Conservation (phyloP, 495 filamentous ascomycete genomes). For the Trichoderma gamsii region DNA sequence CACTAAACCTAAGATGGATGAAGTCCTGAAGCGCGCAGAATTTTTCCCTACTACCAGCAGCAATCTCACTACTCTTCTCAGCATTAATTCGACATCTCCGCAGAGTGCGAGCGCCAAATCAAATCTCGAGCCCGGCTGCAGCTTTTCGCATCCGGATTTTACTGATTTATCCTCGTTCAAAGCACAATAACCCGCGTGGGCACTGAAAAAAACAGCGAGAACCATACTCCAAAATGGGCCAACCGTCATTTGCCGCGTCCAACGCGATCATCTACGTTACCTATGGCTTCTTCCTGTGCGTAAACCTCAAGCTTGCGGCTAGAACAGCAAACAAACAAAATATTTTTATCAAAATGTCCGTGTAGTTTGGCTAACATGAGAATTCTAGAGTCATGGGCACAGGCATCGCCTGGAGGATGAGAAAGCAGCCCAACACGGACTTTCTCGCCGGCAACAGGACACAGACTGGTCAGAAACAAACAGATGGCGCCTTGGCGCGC, state of each 20-base stretch:
- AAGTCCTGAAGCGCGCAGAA: too few relatives aligned
- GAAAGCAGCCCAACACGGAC: slow-evolving; percentile 61
- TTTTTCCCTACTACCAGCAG: too few relatives aligned
- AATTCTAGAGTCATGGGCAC: slow-evolving; percentile 53
- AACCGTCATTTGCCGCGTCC: slow-evolving; percentile 62
- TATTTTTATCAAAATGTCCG: too few relatives aligned
- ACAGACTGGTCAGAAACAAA: slow-evolving; percentile 58
- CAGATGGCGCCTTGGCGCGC: slow-evolving; percentile 13
- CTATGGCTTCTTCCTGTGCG: slow-evolving; percentile 66
- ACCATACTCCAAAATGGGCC: slow-evolving; percentile 47
- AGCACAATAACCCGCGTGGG: too few relatives aligned
- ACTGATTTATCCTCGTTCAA: too few relatives aligned
- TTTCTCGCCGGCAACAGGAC: slow-evolving; percentile 66
- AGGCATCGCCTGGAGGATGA: slow-evolving; percentile 60
- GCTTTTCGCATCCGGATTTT: too few relatives aligned
- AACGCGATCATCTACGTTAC: slow-evolving; percentile 72
- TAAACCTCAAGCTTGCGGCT: slow-evolving; percentile 1
- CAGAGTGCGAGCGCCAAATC: too few relatives aligned
- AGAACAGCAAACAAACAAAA: background rate
- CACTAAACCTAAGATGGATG: too few relatives aligned
- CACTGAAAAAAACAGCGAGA: background rate
- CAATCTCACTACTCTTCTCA: too few relatives aligned
- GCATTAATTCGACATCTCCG: too few relatives aligned
- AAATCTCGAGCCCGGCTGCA: too few relatives aligned
- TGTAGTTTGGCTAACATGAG: slow-evolving; percentile 3